phyloP scores from a whole-genome alignment of 345 rosid genomes.

The Eucalyptus urophylla region DNA sequence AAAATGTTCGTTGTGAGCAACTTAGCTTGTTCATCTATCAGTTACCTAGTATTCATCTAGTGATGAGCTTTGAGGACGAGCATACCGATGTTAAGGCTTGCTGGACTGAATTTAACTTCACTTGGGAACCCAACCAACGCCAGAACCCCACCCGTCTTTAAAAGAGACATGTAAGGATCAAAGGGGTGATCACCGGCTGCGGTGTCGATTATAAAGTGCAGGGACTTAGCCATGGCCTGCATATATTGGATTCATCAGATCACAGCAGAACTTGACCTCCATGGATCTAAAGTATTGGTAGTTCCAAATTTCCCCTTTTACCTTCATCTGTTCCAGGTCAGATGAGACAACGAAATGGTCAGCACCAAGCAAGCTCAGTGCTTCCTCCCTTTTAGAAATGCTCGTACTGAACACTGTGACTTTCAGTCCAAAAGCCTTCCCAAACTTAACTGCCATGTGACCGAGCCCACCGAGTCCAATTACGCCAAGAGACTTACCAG shows the following conservation, averaged over 20 bases:
- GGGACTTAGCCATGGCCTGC: conserved; percentile 51
- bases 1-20: neutral
- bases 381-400: conserved; percentile 71
- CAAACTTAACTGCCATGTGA: conserved; percentile 97
- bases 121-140: conserved; percentile 76
- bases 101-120: conserved; percentile 74
- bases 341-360: conserved; percentile 62
- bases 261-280: neutral
- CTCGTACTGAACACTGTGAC: conserved; percentile 90
- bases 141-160: conserved; percentile 57
- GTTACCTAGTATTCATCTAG: neutral
- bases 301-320: neutral
- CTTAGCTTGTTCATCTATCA: neutral
- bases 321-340: conserved; percentile 79
- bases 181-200: conserved; percentile 87
- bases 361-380: conserved; percentile 60
- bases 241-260: neutral
- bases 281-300: neutral
- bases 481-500: conserved; percentile 78
- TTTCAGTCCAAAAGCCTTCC: conserved; percentile 79
- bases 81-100: conserved; percentile 47
- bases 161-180: conserved; percentile 68
- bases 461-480: conserved; percentile 96
- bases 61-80: neutral
- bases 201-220: conserved; percentile 74